A percentile compares a stretch with the other conserved stretches of the same genome.
These are phyloP conservation scores for Thamnidium elegans DNA, from an alignment of 192 early-diverging fungal genomes.

Conservation along the genomic window DNA sequence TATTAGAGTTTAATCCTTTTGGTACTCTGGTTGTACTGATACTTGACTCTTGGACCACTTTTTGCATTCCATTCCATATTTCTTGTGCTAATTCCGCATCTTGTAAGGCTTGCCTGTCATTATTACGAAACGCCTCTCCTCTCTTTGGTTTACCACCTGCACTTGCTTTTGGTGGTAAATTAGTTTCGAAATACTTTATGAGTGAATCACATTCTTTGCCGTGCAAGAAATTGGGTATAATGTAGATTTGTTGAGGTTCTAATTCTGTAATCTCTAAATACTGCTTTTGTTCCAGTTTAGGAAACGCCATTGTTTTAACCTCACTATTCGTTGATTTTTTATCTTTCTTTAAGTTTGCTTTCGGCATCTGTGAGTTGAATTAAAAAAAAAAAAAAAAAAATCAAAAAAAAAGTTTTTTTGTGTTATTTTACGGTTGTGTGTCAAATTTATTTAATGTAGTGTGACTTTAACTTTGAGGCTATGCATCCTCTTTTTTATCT, in stretches of 20 bases:
- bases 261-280: constrained; percentile 21
- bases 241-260: constrained; percentile 33
- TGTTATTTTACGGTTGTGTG: too few relatives aligned
- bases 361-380: too few relatives aligned
- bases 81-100: constrained; percentile 25
- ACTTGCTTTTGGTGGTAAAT: constrained; percentile 20
- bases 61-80: constrained; percentile 28
- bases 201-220: constrained; percentile 37
- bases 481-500: too few relatives aligned
- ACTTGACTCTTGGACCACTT: background rate
- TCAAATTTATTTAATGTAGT: too few relatives aligned
- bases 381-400: too few relatives aligned
- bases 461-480: too few relatives aligned
- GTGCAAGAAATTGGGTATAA: constrained; percentile 35
- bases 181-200: constrained; percentile 35
- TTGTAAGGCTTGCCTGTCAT: constrained; percentile 37
- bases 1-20: constrained; percentile 38
- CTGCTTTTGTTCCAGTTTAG: constrained; percentile 24
- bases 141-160: constrained; percentile 26
- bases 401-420: too few relatives aligned
- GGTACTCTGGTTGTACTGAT: constrained; percentile 4
- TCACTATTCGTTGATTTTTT: too few relatives aligned
- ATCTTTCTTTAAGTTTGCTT: too few relatives aligned
- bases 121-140: constrained; percentile 43
- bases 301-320: constrained; percentile 7